Evolutionary conservation across 176 grass and related monocot species (phyloP), one percentile per base, ranked within the genome.

Genomic region (Triticum monococcum): DNA sequence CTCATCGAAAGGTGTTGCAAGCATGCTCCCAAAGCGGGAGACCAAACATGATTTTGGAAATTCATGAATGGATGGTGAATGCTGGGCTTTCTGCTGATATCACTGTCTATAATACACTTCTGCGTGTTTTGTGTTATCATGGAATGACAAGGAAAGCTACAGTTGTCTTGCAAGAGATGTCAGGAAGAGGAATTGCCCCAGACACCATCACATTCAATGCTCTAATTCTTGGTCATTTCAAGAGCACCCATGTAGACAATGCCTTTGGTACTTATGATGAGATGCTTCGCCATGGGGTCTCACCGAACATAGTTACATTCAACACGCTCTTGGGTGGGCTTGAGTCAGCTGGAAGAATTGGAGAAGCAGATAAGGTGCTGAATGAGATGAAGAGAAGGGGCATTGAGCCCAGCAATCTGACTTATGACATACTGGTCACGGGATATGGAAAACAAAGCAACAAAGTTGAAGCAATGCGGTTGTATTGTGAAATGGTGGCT

Each of bases 221-320:
- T 84, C 85, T 98, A 50, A 92, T 98, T 84, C 96, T 98, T n/a
- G 96, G 96, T 61, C 82, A 95, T 75, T 95, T 92, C 67, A 98
- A 92, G 87, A 92, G 82, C 36, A 83, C 76, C 18, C 86, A 92
- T 90, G 65, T 92, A 61, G 90, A 94, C 64, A 94, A 84, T 82
- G 91, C 93, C 78, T 92, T 94, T 93, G 79, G 43, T 75, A 91
- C 72, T 30, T 98, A 94, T 77, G 78, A 78, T 83, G 89, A 92
- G 62, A 94, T 98, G 93, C 60, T 92, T 78, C 36, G 36, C 64
- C 74, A 86, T 89, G 86, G 90, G n/a, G 22, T 92, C 35, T 69
- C 75, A 7, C 96, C 93, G n/a, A 98, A 92, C 87, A 73, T 89
- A 66, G 89, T 88, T 61, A 98, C 93, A 67, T 89, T 90, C 77